Evolutionary conservation across 106 monocot genomes (phyloP), one percentile per base, ranked within the genome.

Genomic region (Xerophyta viscosa): DNA sequence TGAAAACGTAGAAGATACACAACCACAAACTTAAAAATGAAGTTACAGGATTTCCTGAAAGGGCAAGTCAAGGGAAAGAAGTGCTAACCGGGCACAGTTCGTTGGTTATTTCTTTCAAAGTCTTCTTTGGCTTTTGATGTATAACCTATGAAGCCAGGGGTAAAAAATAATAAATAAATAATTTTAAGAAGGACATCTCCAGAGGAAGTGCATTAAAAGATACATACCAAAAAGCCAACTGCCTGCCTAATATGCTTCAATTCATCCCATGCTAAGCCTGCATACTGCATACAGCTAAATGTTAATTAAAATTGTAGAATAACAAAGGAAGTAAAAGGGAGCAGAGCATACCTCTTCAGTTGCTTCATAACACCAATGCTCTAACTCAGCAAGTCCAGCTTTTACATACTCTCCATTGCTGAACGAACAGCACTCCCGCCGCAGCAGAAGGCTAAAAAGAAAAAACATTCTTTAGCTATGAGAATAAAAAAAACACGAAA

Each of bases 361-460:
- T 31, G 65, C 66, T 65, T 61, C 79, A 24, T 31, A 70, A 64
- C 90, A 98, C 86, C 82, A 86, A 15, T 79, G 70, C 49, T 90
- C 98, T 37, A 98, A 59, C 48, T 98, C 98, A 33, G 79, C 79
- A 46, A 98, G 71, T 12, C 98, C 98, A 61, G 90, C 66, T 47
- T 86, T 98, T 6, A 98, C 69, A 53, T 74, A 98, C 64, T 98
- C 98, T 12, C 86, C 98, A 41, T 90, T 98, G 74, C 98, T 98
- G 51, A 80, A 90, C 13, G 98, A 98, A 62, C 98, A 98, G 67
- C 98, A 98, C 66, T 98, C 98, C 29, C 98, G 69, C 8, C 98
- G 75, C 14, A 98, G 86, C 13, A 98, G 69, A 42, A 98, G 63
- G 55, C 98, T 92, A 71, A 41, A 64, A 26, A n/a, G n/a, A n/a